phyloP scores from a whole-genome alignment of 1,139 yeast species.

The Taphrina wiesneri region DNA sequence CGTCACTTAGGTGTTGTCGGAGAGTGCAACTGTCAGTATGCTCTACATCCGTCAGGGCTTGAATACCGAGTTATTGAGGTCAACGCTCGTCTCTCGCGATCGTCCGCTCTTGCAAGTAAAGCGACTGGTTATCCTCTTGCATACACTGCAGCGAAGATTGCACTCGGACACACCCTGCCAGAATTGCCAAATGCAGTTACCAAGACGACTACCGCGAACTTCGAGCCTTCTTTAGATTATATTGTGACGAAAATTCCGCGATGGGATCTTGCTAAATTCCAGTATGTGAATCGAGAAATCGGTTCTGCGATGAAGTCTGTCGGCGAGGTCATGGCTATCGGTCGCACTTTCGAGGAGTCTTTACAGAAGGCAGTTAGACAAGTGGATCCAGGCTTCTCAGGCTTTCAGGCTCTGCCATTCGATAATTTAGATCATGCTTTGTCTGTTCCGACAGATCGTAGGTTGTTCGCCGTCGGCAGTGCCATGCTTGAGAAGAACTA shows the following conservation, averaged over 20 bases:
- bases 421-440: constrained; percentile 78
- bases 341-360: constrained; percentile 95
- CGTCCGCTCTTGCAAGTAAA: constrained; percentile 96
- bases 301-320: constrained; percentile 98
- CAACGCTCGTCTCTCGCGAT: constrained; percentile 93
- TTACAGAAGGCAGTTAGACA: constrained; percentile 98
- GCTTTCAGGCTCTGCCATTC: constrained; percentile 86
- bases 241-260: constrained; percentile 96
- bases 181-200: constrained; percentile 96
- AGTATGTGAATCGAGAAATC: constrained; percentile 86
- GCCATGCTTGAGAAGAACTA: constrained; percentile 88
- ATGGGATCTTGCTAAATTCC: constrained; percentile 96
- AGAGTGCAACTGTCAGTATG: constrained; percentile 97
- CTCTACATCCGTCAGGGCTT: constrained; percentile 90
- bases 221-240: constrained; percentile 95
- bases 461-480: constrained; percentile 98
- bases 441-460: constrained; percentile 91
- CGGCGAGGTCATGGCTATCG: constrained; percentile 99
- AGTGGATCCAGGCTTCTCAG: constrained; percentile 86
- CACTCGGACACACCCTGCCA: constrained; percentile 89
- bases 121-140: constrained; percentile 99
- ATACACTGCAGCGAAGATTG: constrained; percentile 97
- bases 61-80: constrained; percentile 97
- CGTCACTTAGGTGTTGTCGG: constrained; percentile 99
- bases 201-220: constrained; percentile 90